Evolutionary conservation across 345 rosid genomes (phyloP).

Genomic region (Rubroshorea leprosula): DNA sequence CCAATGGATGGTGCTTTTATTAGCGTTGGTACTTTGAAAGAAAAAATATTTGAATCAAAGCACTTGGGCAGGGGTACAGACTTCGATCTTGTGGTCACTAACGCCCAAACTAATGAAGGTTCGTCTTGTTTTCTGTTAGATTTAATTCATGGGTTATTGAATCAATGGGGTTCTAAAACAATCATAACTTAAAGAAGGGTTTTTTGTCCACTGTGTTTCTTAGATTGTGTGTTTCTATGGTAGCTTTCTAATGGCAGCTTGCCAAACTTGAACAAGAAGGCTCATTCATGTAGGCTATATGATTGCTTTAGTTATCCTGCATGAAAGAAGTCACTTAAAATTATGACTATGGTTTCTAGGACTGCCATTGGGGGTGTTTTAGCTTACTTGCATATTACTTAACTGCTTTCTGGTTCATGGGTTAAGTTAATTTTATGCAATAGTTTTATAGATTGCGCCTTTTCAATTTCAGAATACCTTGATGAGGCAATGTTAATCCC

Average conservation of each 20-base stretch:
- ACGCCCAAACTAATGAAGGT: slow-evolving; percentile 99
- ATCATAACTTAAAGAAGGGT: too few relatives aligned
- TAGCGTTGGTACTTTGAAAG: slow-evolving; percentile 97
- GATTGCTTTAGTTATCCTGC: too few relatives aligned
- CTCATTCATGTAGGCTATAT: too few relatives aligned
- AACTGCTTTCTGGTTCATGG: slow-evolving; percentile 6
- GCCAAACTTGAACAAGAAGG: too few relatives aligned
- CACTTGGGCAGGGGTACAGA: slow-evolving; percentile 98
- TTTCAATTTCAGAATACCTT: slow-evolving; percentile 88
- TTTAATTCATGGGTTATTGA: slow-evolving; percentile 10
- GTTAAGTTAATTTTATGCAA: slow-evolving; percentile 13
- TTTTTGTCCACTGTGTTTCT: too few relatives aligned
- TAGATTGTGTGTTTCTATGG: too few relatives aligned
- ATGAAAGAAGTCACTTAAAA: too few relatives aligned
- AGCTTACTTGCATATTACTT: neutral
- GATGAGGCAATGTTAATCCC: slow-evolving; percentile 96
- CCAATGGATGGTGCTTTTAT: slow-evolving; percentile 97
- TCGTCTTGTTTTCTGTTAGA: slow-evolving; percentile 42
- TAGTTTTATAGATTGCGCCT: slow-evolving; percentile 41
- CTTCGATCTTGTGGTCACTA: slow-evolving; percentile 95
- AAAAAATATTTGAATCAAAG: slow-evolving; percentile 98
- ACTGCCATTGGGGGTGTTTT: neutral
- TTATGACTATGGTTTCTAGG: neutral
- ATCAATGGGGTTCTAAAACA: too few relatives aligned
- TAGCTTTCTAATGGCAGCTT: too few relatives aligned